These are phyloP conservation scores for Lophiotrema nucula DNA, from an alignment of 495 filamentous ascomycete species.

Conservation along the genomic window DNA sequence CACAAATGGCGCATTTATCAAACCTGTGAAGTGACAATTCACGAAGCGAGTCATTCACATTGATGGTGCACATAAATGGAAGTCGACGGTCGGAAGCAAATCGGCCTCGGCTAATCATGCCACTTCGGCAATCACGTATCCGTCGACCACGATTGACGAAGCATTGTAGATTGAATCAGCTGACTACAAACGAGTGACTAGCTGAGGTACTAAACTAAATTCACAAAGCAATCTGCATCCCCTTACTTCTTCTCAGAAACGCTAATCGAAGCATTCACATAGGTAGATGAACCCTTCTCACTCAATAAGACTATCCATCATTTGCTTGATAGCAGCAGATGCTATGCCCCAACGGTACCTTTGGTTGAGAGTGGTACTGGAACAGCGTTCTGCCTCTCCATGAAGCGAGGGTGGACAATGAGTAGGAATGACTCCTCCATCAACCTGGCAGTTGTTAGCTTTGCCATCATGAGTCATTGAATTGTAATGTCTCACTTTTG, in stretches of 20 bases:
- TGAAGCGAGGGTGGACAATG: conserved; percentile 26
- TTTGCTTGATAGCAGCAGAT: neutral
- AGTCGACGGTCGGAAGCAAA: no score
- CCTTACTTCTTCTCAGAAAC: neutral
- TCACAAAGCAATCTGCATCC: conserved; percentile 9
- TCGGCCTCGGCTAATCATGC: no score
- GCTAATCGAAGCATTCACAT: conserved; percentile 10
- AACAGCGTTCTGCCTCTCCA: conserved; percentile 17
- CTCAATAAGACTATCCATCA: neutral
- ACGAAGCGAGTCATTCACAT: no score
- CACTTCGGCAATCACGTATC: no score
- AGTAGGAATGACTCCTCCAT: conserved; percentile 24
- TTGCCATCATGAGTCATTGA: neutral
- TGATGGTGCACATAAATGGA: no score
- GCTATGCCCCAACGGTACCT: neutral
- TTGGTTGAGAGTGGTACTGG: no score
- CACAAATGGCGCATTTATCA: no score
- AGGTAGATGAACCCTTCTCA: neutral
- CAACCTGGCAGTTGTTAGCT: conserved; percentile 9
- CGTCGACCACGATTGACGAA: no score
- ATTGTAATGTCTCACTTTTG: conserved; percentile 8
- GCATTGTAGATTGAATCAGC: no score
- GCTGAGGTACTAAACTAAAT: neutral
- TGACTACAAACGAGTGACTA: neutral
- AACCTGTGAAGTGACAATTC: no score